A percentile compares a stretch with the other conserved stretches of the same genome.
phyloP scores from a whole-genome alignment of 768 basidiomycete genomes.

The Suillus tomentosus region DNA sequence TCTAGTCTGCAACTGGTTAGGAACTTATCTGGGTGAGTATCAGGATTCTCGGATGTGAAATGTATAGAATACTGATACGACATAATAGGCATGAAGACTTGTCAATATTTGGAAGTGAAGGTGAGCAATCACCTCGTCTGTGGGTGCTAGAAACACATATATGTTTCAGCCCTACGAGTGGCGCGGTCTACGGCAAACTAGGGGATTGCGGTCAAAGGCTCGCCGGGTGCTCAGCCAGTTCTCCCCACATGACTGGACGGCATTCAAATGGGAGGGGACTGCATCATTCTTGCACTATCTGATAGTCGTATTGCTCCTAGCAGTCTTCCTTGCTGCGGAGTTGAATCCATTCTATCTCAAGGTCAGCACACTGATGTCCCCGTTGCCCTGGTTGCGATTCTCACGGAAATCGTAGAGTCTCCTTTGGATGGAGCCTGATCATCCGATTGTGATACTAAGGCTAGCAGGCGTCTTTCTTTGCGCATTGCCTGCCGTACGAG shows the following conservation, averaged over 20 bases:
- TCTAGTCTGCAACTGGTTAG: slow-evolving; percentile 85
- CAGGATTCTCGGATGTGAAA: slow-evolving; percentile 12
- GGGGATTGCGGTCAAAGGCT: slow-evolving; percentile 77
- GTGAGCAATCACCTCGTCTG: slow-evolving; percentile 38
- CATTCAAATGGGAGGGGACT: slow-evolving; percentile 85
- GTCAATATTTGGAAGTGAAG: slow-evolving; percentile 87
- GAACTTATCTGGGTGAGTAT: slow-evolving; percentile 72
- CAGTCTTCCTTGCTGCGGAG: slow-evolving; percentile 81
- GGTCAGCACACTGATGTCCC: slow-evolving; percentile 40
- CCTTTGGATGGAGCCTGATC: slow-evolving; percentile 90
- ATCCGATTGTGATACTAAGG: slow-evolving; percentile 75
- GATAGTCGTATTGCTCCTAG: slow-evolving; percentile 72
- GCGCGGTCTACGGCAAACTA: slow-evolving; percentile 80
- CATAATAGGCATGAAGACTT: slow-evolving; percentile 76
- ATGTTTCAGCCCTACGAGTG: slow-evolving; percentile 72
- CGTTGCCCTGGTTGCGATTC: slow-evolving; percentile 12
- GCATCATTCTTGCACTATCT: slow-evolving; percentile 75
- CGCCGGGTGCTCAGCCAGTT: slow-evolving; percentile 81
- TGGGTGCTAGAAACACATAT: slow-evolving; percentile 7
- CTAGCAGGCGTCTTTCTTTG: slow-evolving; percentile 81
- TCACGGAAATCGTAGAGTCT: slow-evolving; percentile 43
- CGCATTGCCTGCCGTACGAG: slow-evolving; percentile 83
- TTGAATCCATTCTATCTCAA: slow-evolving; percentile 89
- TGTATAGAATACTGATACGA: slow-evolving; percentile 20
- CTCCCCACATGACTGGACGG: slow-evolving; percentile 85